phyloP scores from a whole-genome alignment of 306 rosid genomes.

The Vigna reflexopilosa region DNA sequence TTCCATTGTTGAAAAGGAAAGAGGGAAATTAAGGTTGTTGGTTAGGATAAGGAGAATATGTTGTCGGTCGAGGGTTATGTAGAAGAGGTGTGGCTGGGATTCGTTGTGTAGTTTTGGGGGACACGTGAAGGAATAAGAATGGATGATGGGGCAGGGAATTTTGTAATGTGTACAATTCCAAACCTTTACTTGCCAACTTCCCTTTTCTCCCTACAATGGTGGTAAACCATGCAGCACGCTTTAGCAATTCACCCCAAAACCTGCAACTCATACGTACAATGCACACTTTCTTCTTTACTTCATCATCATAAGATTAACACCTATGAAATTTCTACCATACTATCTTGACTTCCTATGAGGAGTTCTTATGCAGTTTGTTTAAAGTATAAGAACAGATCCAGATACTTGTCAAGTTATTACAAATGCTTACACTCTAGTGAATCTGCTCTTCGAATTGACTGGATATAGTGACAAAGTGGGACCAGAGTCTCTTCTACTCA shows the following conservation, averaged over 20 bases:
- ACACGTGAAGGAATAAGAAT: slow-evolving; percentile 53
- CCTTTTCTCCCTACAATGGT: slow-evolving; percentile 31
- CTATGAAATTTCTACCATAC: background rate
- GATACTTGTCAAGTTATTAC: background rate
- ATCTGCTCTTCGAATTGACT: background rate
- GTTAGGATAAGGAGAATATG: background rate
- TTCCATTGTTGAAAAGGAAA: slow-evolving; percentile 52
- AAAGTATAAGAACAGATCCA: background rate
- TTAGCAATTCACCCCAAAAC: background rate
- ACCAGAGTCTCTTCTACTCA: background rate
- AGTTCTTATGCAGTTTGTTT: slow-evolving; percentile 6
- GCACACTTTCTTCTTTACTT: background rate
- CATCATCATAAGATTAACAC: no score
- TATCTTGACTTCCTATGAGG: slow-evolving; percentile 4
- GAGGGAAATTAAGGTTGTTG: background rate
- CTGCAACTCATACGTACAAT: slow-evolving; percentile 25
- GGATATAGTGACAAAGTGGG: background rate
- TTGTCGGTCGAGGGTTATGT: slow-evolving; percentile 28
- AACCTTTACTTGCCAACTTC: slow-evolving; percentile 47
- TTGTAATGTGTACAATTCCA: slow-evolving; percentile 43
- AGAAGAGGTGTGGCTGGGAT: slow-evolving; percentile 43
- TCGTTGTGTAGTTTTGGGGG: slow-evolving; percentile 58
- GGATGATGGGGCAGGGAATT: slow-evolving; percentile 39
- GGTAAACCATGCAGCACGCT: slow-evolving; percentile 51
- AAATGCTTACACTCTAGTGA: background rate